Conservation (phyloP, 2,329 filamentous ascomycete genomes). For the Gremmenia infestans region DNA sequence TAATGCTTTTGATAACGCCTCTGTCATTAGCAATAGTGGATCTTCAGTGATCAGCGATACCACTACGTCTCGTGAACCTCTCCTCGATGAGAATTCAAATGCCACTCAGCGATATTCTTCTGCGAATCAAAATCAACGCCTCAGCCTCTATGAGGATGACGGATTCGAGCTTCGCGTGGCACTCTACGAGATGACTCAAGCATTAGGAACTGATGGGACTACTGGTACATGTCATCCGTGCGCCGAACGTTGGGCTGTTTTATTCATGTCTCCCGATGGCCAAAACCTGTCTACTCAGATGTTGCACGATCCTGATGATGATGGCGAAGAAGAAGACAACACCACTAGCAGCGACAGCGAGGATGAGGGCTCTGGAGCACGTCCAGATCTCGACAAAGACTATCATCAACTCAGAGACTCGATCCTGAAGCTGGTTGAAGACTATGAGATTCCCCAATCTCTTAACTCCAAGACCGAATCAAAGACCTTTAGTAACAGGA, state of each 20-base stretch:
- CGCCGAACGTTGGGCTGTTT: slow-evolving; percentile 74
- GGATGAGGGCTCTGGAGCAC: slow-evolving; percentile 50
- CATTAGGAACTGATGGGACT: slow-evolving; percentile 57
- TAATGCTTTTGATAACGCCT: slow-evolving; percentile 56
- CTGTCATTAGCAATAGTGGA: slow-evolving; percentile 66
- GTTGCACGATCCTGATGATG: slow-evolving; percentile 65
- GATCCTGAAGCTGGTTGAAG: slow-evolving; percentile 73
- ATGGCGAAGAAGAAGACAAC: slow-evolving; percentile 60
- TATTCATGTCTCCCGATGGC: slow-evolving; percentile 73
- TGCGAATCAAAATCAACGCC: slow-evolving; percentile 39
- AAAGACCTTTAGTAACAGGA: slow-evolving; percentile 67
- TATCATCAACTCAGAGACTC: slow-evolving; percentile 78
- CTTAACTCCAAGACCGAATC: slow-evolving; percentile 54
- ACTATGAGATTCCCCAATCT: slow-evolving; percentile 72
- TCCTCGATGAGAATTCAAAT: slow-evolving; percentile 50
- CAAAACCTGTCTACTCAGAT: slow-evolving; percentile 64
- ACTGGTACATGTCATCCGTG: slow-evolving; percentile 72
- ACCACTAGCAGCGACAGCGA: slow-evolving; percentile 57
- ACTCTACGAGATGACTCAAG: slow-evolving; percentile 65
- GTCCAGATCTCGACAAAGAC: slow-evolving; percentile 66
- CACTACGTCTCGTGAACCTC: slow-evolving; percentile 59
- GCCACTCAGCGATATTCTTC: slow-evolving; percentile 50
- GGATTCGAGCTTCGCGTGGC: slow-evolving; percentile 61
- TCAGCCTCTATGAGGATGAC: slow-evolving; percentile 56
- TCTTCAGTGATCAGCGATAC: slow-evolving; percentile 68